These are phyloP conservation scores for Cornus suecica DNA, from an alignment of 148 eudicot species.

Conservation along the genomic window DNA sequence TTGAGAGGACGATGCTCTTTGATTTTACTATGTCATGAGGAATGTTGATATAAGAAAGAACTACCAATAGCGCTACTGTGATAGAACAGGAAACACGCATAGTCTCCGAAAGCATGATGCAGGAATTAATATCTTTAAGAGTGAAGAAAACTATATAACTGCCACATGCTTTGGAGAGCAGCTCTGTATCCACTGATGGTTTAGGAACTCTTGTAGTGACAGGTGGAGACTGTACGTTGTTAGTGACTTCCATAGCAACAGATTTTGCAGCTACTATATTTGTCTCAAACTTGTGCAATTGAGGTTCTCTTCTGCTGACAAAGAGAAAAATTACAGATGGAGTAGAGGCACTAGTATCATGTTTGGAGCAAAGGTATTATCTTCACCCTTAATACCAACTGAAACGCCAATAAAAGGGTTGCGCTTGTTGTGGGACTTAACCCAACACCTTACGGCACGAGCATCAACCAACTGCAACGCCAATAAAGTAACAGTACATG, in stretches of 20 bases:
- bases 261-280: background rate
- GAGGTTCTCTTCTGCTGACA: background rate
- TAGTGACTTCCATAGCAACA: background rate
- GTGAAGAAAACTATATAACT: conserved; percentile 9
- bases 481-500: background rate
- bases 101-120: conserved; percentile 28
- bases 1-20: conserved; percentile 21
- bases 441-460: too few relatives aligned
- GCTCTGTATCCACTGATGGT: background rate
- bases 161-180: background rate
- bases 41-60: conserved; percentile 26
- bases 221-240: background rate
- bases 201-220: background rate
- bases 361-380: background rate
- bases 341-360: background rate
- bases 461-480: background rate
- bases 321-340: too few relatives aligned
- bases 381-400: background rate
- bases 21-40: conserved; percentile 13
- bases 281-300: background rate
- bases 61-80: conserved; percentile 28
- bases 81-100: conserved; percentile 26
- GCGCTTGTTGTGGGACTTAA: too few relatives aligned
- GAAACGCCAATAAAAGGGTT: background rate
- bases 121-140: conserved; percentile 25